Base-by-base conservation (phyloP, 1,284 basidiomycete genomes). In the Anthracocystis setariae region DNA sequence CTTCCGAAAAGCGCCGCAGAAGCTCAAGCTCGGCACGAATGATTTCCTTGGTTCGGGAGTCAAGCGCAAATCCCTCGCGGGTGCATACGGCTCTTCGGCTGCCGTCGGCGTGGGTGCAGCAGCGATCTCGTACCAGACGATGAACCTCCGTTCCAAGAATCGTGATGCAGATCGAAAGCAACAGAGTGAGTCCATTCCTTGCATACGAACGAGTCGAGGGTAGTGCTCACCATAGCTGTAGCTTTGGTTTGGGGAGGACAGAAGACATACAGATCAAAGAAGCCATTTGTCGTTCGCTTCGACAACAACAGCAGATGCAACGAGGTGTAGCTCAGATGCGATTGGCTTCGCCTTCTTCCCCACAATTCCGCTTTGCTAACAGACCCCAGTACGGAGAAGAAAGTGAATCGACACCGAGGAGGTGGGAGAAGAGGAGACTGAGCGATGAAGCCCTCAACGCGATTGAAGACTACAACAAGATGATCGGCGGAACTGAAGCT, bases 401-500 rank as follows among this genome's bases (percentile, higher is more conserved):
- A 44, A 9, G 5, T 13, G 25, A 7, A 21, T 15, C 42, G 20
- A 24, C 42, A 8, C 4, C 21, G n/a, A 21, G 18, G 8, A 17
- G 23, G 0, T 60, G 39, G 57, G 38, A 42, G 5, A 56, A 46
- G 21, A 20, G 67, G 32, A 40, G 40, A 7, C 38, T 65, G 8
- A 42, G 25, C 37, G 68, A 71, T 43, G 49, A 33, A 4, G 48
- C 53, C n/a, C 50, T 71, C 29, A 55, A 32, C 49, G 43, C 62
- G 12, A 53, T 71, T 5, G 68, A 71, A 24, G 68, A 71, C 23
- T 71, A 62, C 44, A 59, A 55, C 61, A 71, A 71, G 54, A 21
- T 71, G 17, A 57, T 71, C 24, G 68, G 47, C 18, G 57, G 49
- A n/a, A 62, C 58, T 13, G 68, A 71, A 23, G 62, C 50, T 0